phyloP scores from a whole-genome alignment of 495 filamentous ascomycete species.

The Gamarada debralockiae region DNA sequence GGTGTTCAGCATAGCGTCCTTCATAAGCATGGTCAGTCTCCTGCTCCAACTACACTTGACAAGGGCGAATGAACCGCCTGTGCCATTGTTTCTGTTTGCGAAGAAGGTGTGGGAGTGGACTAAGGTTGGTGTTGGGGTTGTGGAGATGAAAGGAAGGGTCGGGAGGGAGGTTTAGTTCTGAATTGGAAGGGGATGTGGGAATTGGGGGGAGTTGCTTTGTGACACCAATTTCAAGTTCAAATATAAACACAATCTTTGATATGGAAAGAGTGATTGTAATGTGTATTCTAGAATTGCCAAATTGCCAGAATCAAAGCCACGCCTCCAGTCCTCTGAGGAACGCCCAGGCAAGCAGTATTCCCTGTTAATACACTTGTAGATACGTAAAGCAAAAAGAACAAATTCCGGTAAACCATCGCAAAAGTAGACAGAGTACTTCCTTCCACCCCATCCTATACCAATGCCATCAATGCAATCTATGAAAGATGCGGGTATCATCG shows the following conservation, averaged over 20 bases:
- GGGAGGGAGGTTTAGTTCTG: slow-evolving; percentile 22
- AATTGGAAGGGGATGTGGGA: not conserved
- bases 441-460: slow-evolving; percentile 20
- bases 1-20: slow-evolving; percentile 71
- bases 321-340: slow-evolving; percentile 19
- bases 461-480: slow-evolving; percentile 24
- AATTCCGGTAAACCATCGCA: slow-evolving; percentile 9
- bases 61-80: slow-evolving; percentile 57
- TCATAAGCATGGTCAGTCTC: slow-evolving; percentile 68
- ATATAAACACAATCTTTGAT: too few species aligned
- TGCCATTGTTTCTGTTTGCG: slow-evolving; percentile 56
- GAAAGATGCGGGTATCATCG: slow-evolving; percentile 31
- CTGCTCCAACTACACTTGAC: slow-evolving; percentile 66
- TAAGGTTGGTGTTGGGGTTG: slow-evolving; percentile 14
- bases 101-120: slow-evolving; percentile 23
- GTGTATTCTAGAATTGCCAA: slow-evolving; percentile 3
- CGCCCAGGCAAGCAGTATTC: slow-evolving; percentile 13
- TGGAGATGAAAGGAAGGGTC: slow-evolving; percentile 24
- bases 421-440: slow-evolving; percentile 15
- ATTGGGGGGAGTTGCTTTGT: not conserved
- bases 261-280: slow-evolving; percentile 1
- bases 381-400: slow-evolving; percentile 8
- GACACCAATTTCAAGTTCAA: not conserved
- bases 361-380: slow-evolving; percentile 15
- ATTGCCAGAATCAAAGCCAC: slow-evolving; percentile 22